Evolutionary conservation across 768 basidiomycete genomes (phyloP).

Genomic region (Leccinum truebloodii): DNA sequence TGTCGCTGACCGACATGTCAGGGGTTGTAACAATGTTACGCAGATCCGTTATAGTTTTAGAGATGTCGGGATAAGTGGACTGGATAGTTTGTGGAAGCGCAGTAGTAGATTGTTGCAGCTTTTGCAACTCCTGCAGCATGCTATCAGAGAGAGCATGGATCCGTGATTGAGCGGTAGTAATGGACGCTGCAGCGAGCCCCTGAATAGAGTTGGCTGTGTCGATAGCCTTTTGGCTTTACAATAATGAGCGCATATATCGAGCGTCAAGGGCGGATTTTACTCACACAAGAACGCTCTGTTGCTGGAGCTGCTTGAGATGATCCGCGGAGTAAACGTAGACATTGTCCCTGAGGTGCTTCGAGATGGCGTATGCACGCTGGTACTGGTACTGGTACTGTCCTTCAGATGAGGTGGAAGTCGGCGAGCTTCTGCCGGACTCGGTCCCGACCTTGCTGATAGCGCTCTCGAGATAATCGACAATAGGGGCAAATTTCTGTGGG

Average conservation of each 20-base stretch:
- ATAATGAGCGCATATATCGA: constrained; percentile 8
- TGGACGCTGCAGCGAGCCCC: constrained; percentile 56
- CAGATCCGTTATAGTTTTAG: constrained; percentile 54
- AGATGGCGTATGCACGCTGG: constrained; percentile 69
- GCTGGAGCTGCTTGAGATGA: constrained; percentile 68
- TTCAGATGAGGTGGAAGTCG: constrained; percentile 50
- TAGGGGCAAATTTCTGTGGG: constrained; percentile 64
- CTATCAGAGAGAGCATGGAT: constrained; percentile 62
- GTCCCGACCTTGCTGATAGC: constrained; percentile 50
- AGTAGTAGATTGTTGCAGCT: constrained; percentile 59
- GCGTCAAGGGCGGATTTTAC: constrained; percentile 24
- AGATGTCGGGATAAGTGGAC: constrained; percentile 56
- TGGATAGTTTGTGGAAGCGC: constrained; percentile 62
- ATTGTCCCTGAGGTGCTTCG: constrained; percentile 62
- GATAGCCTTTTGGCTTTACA: constrained; percentile 62
- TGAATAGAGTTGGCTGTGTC: constrained; percentile 67
- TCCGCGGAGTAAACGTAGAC: constrained; percentile 66
- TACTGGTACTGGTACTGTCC: constrained; percentile 63
- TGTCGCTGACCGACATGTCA: constrained; percentile 62
- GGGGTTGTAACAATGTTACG: constrained; percentile 51
- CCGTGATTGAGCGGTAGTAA: constrained; percentile 53
- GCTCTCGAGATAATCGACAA: constrained; percentile 70
- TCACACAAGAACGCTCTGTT: constrained; percentile 65
- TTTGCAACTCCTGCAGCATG: constrained; percentile 68
- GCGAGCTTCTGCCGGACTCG: constrained; percentile 47